Conservation (phyloP, 768 basidiomycete genomes). For the Suillus fuscotomentosus region DNA sequence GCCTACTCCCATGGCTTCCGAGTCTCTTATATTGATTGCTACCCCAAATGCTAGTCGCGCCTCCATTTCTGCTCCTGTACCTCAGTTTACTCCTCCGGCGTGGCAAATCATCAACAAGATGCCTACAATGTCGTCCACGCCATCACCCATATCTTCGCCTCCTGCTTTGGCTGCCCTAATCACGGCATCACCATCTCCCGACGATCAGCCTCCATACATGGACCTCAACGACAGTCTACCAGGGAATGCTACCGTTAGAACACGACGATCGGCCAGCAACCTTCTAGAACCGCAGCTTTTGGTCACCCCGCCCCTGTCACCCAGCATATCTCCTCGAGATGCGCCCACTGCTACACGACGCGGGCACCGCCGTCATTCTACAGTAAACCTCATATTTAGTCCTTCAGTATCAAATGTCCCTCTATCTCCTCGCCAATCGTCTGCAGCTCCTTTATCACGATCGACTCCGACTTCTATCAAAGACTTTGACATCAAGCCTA, state of each 20-base stretch:
- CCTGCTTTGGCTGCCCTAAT: constrained; percentile 84
- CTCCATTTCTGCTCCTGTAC: constrained; percentile 32
- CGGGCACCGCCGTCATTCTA: constrained; percentile 71
- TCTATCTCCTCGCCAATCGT: constrained; percentile 86
- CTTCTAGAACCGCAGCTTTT: constrained; percentile 63
- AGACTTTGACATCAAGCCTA: constrained; percentile 99
- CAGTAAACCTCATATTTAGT: constrained; percentile 58
- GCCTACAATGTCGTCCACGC: constrained; percentile 82
- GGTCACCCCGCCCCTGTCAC: constrained; percentile 74
- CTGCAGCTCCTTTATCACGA: constrained; percentile 73
- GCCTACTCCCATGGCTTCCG: constrained; percentile 68
- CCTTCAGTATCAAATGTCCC: constrained; percentile 53
- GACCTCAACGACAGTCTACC: constrained; percentile 54
- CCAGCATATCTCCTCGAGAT: constrained; percentile 54
- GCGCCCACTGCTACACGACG: constrained; percentile 43
- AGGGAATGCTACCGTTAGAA: constrained; percentile 47
- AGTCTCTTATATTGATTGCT: constrained; percentile 35
- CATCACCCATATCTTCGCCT: constrained; percentile 86
- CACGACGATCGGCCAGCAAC: constrained; percentile 65
- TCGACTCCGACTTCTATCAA: constrained; percentile 91
- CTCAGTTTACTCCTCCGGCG: constrained; percentile 45
- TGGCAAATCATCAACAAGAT: constrained; percentile 43
- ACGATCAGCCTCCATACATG: constrained; percentile 64
- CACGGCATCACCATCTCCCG: constrained; percentile 61
- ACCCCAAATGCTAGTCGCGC: constrained; percentile 23